Base-by-base conservation (phyloP, 1,139 yeast species). In the Pichia sp. region DNA sequence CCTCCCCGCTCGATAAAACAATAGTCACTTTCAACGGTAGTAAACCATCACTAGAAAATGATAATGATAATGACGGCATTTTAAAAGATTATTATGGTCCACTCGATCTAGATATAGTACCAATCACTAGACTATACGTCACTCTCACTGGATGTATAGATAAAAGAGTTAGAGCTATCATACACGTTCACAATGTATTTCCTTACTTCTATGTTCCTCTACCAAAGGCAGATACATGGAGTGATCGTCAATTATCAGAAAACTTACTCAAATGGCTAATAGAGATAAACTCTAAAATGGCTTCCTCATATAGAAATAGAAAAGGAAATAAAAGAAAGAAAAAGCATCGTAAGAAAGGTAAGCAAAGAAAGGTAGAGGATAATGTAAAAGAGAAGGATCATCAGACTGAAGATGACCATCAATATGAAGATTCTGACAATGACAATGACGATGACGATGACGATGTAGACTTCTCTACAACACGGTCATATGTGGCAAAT, bases 131-230 rank as follows among this genome's bases (percentile, higher is more conserved):
- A 33, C 60, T 91, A 0, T 91, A 77, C 57, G 96, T 18, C n/a
- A n/a, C n/a, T n/a, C n/a, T n/a, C n/a, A n/a, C n/a, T n/a, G n/a
- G n/a, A n/a, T n/a, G n/a, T 5, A 13, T 25, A 13, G 18, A 14
- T 13, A 18, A 25, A 14, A 14, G 16, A 3, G 10, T 18, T 5
- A 16, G 18, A 14, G 27, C 16, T 7, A 14, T 7, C 12, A n/a
- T 83, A 1, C 96, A 91, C 55, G 64, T 93, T 10, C 97, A 88
- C 60, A 91, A 93, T 36, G 74, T 74, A 18, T 84, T 68, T 46
- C 98, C 97, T 0, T 91, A 91, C 52, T 49, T 91, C 7, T 87
- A 72, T 51, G 64, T 88, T 3, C 76, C 74, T 28, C 80, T 70
- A 47, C 61, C 60, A 30, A 75, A 72, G 0, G 47, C 58, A 2